Percentiles rank a stretch among this genome's conserved stretches.
These are phyloP conservation scores for Neofusicoccum cordaticola DNA, from an alignment of 2,329 filamentous ascomycete genomes.

Conservation along the genomic window DNA sequence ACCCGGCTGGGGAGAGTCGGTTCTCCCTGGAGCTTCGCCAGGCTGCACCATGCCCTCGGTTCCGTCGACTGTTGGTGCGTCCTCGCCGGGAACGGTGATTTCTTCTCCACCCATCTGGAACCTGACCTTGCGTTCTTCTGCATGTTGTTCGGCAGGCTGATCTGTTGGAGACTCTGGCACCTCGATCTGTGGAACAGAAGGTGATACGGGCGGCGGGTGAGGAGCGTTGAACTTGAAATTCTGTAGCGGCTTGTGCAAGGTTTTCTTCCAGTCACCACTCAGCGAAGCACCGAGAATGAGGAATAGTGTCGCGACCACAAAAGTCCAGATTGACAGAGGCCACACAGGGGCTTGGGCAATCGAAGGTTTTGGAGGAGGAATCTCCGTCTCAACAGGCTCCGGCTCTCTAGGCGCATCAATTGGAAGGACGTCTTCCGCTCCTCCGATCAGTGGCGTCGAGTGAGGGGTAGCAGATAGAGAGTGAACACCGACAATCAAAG, in stretches of 20 bases:
- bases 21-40: not conserved
- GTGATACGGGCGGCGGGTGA: slow-evolving; percentile 17
- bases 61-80: not conserved
- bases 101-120: slow-evolving; percentile 17
- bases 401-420: slow-evolving; percentile 25
- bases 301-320: slow-evolving; percentile 13
- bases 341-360: slow-evolving; percentile 1
- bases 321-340: slow-evolving; percentile 9
- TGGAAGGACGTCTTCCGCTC: slow-evolving; percentile 6
- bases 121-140: slow-evolving; percentile 15
- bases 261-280: slow-evolving; percentile 12
- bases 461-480: slow-evolving; percentile 23
- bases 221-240: slow-evolving; percentile 33
- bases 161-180: not conserved
- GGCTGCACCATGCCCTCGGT: not conserved
- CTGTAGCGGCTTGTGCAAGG: slow-evolving; percentile 28
- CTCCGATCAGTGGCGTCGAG: slow-evolving; percentile 8
- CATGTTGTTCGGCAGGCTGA: not conserved
- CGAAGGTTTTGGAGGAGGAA: slow-evolving; percentile 18
- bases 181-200: slow-evolving; percentile 3
- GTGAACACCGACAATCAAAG: slow-evolving; percentile 41
- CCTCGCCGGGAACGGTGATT: slow-evolving; percentile 10
- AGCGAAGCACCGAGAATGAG: slow-evolving; percentile 13
- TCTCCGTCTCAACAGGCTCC: slow-evolving; percentile 8
- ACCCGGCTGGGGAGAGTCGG: slow-evolving; percentile 20